A percentile compares a stretch with the other conserved stretches of the same genome.
Conservation (phyloP, 371 early-diverging fungal species). For the Mucor racemosus region DNA sequence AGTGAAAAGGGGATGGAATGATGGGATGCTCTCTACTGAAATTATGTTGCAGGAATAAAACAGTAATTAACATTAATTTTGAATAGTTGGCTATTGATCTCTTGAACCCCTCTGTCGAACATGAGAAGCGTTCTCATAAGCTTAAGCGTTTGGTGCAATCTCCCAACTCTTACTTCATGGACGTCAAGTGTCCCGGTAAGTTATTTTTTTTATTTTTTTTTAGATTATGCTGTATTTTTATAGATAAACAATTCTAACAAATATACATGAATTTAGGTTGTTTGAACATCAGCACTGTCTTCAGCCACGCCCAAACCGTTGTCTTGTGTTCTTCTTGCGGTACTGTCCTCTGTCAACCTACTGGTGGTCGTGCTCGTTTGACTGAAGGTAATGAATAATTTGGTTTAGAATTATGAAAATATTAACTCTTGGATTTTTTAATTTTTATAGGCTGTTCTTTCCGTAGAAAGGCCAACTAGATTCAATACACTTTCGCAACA, state of each 20-base stretch:
- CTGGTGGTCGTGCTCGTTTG: conserved; percentile 98
- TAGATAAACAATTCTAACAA: background rate
- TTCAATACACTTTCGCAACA: background rate
- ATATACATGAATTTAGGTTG: conserved; percentile 66
- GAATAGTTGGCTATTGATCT: conserved; percentile 96
- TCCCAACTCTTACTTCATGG: conserved; percentile 99
- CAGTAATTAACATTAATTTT: background rate
- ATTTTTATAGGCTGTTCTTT: conserved; percentile 45
- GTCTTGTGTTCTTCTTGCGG: conserved; percentile 96
- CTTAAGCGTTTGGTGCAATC: conserved; percentile 98
- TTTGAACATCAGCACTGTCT: conserved; percentile 96
- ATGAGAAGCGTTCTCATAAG: conserved; percentile 96
- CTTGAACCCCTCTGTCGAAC: conserved; percentile 95
- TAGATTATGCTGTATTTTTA: background rate
- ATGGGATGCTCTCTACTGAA: background rate
- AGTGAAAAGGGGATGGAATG: background rate
- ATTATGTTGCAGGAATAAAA: background rate
- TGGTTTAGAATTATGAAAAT: background rate
- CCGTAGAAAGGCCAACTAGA: conserved; percentile 54
- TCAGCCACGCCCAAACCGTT: conserved; percentile 99
- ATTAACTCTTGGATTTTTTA: conserved; percentile 25
- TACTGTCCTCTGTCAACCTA: conserved; percentile 97
- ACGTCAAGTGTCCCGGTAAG: conserved; percentile 97
- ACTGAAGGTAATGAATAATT: conserved; percentile 69
- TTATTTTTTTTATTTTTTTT: background rate